Evolutionary conservation across 148 eudicot genomes (phyloP).

Genomic region (Euryodendron excelsum): DNA sequence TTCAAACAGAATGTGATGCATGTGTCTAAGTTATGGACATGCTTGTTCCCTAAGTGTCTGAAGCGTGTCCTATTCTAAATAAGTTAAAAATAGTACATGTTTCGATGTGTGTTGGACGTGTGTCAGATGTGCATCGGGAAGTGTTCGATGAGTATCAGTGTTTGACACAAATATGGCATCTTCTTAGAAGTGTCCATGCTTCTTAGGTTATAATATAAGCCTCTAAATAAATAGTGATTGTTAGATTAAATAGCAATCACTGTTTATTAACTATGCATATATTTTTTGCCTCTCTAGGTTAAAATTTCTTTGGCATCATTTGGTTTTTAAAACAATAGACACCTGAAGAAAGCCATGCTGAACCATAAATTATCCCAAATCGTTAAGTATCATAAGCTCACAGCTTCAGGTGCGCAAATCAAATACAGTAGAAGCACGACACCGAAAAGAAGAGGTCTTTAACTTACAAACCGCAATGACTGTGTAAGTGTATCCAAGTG

Average conservation of each 20-base stretch:
- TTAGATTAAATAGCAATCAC: neutral
- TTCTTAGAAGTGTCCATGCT: too few species aligned
- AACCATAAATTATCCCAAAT: neutral
- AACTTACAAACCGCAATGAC: slow-evolving; percentile 94
- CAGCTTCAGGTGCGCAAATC: neutral
- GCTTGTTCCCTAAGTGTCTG: too few species aligned
- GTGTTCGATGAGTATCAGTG: too few species aligned
- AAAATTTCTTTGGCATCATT: neutral
- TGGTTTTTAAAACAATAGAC: neutral
- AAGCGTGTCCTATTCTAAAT: too few species aligned
- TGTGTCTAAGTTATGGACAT: too few species aligned
- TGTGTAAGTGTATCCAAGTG: slow-evolving; percentile 79
- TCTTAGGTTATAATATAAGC: too few species aligned
- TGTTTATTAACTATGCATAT: neutral
- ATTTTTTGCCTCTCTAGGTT: neutral
- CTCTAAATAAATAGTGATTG: neutral
- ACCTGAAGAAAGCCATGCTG: neutral
- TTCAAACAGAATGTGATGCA: too few species aligned
- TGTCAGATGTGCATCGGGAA: too few species aligned
- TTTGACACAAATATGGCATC: too few species aligned
- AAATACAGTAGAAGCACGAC: neutral
- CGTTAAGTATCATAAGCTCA: neutral
- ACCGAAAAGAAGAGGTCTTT: neutral
- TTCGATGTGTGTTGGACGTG: too few species aligned
- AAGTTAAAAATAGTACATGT: too few species aligned